These are phyloP conservation scores for Botrytis aclada DNA, from an alignment of 2,329 filamentous ascomycete species.

Conservation along the genomic window DNA sequence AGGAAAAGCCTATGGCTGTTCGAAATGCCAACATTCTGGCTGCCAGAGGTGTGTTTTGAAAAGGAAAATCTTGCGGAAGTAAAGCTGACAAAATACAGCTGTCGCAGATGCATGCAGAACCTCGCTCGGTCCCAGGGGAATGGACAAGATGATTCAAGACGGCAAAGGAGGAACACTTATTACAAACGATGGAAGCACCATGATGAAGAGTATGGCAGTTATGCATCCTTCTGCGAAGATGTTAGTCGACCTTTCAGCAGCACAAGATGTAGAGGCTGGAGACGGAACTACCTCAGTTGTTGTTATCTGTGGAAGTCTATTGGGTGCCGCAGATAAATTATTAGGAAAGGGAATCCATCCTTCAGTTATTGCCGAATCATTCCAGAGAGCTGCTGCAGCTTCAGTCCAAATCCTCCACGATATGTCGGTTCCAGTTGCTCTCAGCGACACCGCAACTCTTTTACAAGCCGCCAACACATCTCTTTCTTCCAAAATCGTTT, in stretches of 20 bases:
- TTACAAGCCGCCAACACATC: conserved; percentile 97
- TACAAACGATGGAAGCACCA: conserved; percentile 99
- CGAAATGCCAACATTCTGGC: conserved; percentile 96
- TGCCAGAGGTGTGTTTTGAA: conserved; percentile 68
- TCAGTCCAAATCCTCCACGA: conserved; percentile 87
- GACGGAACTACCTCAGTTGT: conserved; percentile 98
- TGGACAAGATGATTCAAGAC: conserved; percentile 64
- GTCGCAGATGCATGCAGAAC: conserved; percentile 97
- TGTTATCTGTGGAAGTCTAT: conserved; percentile 91
- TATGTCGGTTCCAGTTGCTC: conserved; percentile 91
- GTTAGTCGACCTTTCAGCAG: conserved; percentile 94
- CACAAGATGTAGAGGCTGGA: conserved; percentile 96
- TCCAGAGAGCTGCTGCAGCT: conserved; percentile 88
- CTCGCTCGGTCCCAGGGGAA: conserved; percentile 54
- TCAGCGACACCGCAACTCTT: conserved; percentile 83
- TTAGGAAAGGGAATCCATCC: conserved; percentile 93
- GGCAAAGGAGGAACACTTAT: conserved; percentile 83
- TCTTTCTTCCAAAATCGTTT: conserved; percentile 97
- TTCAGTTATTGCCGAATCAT: conserved; percentile 94
- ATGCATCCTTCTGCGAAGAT: conserved; percentile 99
- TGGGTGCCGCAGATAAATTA: conserved; percentile 89
- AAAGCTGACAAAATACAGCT: conserved; percentile 51
- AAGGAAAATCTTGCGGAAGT: conserved; percentile 21
- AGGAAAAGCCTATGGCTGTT: conserved; percentile 98
- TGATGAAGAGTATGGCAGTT: conserved; percentile 98